Conservation (phyloP, 345 rosid species). For the Corchorus olitorius region DNA sequence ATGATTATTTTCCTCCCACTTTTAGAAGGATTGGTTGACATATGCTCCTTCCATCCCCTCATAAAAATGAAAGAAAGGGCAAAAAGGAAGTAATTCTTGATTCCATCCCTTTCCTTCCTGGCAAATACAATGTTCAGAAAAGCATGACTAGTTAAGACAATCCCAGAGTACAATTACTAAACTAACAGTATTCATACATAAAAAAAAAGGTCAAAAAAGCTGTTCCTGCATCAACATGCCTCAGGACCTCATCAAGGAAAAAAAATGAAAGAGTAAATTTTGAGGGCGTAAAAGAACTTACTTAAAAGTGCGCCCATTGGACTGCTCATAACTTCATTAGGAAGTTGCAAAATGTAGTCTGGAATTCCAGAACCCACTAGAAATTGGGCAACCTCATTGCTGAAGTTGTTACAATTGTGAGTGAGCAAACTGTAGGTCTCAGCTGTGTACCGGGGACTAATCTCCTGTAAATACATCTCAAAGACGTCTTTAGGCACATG, state of each 20-base stretch:
- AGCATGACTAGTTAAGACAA: background rate
- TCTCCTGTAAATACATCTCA: slow-evolving; percentile 83
- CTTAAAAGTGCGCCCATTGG: slow-evolving; percentile 91
- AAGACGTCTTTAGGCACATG: slow-evolving; percentile 90
- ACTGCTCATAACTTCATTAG: slow-evolving; percentile 84
- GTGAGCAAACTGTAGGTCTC: slow-evolving; percentile 77
- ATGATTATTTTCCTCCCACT: no score
- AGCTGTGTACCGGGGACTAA: slow-evolving; percentile 82
- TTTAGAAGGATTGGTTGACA: background rate
- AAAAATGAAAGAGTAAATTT: background rate
- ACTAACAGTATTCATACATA: background rate
- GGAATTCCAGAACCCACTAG: slow-evolving; percentile 81
- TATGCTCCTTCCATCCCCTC: no score
- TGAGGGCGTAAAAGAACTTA: slow-evolving; percentile 39
- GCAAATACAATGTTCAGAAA: no score
- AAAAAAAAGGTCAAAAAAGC: background rate
- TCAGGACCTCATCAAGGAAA: background rate
- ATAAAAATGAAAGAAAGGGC: no score
- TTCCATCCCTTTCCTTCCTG: no score
- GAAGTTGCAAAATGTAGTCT: slow-evolving; percentile 83
- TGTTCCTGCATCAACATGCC: background rate
- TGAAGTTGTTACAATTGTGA: slow-evolving; percentile 95
- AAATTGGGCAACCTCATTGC: slow-evolving; percentile 90
- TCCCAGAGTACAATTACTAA: background rate
- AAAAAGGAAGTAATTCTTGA: no score